phyloP scores from a whole-genome alignment of 208 protist species.

The Porcisia hertigi region DNA sequence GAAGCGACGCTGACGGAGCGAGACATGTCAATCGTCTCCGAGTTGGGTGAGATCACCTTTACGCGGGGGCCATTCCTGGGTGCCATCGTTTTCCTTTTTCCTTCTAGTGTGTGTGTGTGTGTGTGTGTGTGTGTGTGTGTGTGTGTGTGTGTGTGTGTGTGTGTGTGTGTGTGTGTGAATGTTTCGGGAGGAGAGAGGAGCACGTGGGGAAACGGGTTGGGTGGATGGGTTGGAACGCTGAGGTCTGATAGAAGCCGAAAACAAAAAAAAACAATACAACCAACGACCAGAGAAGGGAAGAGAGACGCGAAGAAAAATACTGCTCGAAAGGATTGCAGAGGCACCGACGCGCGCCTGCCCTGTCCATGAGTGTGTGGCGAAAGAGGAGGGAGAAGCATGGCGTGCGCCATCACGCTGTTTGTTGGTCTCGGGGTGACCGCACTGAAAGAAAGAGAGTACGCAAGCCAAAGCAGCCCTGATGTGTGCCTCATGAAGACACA shows the following conservation, averaged over 20 bases:
- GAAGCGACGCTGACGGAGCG: slow-evolving; percentile 42
- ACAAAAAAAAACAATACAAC: not conserved
- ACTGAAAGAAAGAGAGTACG: not conserved
- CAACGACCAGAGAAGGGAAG: not conserved
- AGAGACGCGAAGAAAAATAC: not conserved
- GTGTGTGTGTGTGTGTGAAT: not conserved
- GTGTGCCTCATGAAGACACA: too few species aligned
- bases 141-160: not conserved
- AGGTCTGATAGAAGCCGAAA: too few species aligned
- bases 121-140: not conserved
- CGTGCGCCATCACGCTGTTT: too few species aligned
- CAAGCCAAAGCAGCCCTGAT: too few species aligned
- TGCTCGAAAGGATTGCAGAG: not conserved
- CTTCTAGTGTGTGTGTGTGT: not conserved
- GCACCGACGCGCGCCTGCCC: not conserved
- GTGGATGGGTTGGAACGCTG: too few species aligned
- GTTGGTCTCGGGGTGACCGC: not conserved
- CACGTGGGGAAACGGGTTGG: too few species aligned
- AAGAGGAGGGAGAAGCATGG: not conserved
- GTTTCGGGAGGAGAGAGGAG: not conserved
- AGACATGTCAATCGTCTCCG: slow-evolving; percentile 35
- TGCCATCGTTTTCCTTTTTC: slow-evolving; percentile 22
- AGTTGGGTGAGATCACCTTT: slow-evolving; percentile 58
- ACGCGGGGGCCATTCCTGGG: slow-evolving; percentile 36
- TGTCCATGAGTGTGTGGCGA: not conserved